Evolutionary conservation across 2,329 filamentous ascomycete genomes (phyloP), one percentile per base, ranked within the genome.

Genomic region (Penicillium polonicum): DNA sequence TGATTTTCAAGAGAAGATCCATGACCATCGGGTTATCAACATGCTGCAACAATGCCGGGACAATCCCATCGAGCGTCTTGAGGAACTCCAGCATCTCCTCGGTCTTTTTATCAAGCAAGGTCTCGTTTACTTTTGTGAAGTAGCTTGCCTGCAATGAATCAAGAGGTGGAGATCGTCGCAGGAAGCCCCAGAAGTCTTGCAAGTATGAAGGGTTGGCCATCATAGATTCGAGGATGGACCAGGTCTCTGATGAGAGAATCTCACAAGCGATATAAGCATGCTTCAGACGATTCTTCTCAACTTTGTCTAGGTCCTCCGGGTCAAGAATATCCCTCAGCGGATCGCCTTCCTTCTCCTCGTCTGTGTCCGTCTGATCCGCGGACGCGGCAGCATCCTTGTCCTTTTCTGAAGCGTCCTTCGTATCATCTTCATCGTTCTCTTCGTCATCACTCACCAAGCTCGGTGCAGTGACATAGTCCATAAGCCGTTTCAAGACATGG

Each of bases 1-100:
- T 96, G 59, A 97, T 97, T 76, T 97, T 97, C 62, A 99, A 82
- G 51, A 99, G 78, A 21, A 99, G 80, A 73, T 99, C 94, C 94
- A 99, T 99, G 39, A 99, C 88, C 88, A 97, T 96, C 0, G 94
- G 93, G 67, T 91, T 96, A 73, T 99, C 94, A 35, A 99, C 91
- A 74, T 99, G 94, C 68, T 89, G 88, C 57, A 99, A 82, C 79
- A 99, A 89, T 63, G 92, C 87, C 13, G 90, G 82, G 23, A 99
- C 86, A 41, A 94, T 89, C 52, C 88, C 85, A 35, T 94, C 89
- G 48, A 96, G 78, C 2, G 86, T 88, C 73, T 92, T 95, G 75
- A 99, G 86, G 60, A 99, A 87, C 19, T 88, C 86, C 65, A 97
- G 82, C 93, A 97, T 99, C 63, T 97, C 93, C 70, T 95, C 91